Evolutionary conservation across 2,329 filamentous ascomycete genomes (phyloP).

Genomic region (Cordyceps fumosorosea): DNA sequence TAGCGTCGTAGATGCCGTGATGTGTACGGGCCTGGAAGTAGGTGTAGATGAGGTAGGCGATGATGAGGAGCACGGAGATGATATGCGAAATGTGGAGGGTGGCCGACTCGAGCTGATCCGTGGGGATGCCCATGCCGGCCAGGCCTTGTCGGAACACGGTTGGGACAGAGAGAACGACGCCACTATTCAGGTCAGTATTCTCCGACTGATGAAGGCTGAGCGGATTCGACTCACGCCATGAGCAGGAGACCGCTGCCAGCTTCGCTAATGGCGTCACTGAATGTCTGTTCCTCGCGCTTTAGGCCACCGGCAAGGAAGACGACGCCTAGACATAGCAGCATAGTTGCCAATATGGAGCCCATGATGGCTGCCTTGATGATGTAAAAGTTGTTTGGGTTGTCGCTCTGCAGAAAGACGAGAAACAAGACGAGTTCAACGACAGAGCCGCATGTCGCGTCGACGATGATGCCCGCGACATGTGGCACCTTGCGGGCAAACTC

Average conservation of each 20-base stretch:
- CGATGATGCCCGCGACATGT: conserved; percentile 60
- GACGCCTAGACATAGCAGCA: conserved; percentile 70
- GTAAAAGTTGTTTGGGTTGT: conserved; percentile 42
- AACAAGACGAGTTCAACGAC: conserved; percentile 79
- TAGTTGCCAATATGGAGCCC: conserved; percentile 75
- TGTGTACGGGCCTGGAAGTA: conserved; percentile 73
- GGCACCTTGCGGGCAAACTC: conserved; percentile 73
- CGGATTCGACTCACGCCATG: conserved; percentile 54
- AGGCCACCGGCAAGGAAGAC: conserved; percentile 77
- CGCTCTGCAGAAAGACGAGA: conserved; percentile 57
- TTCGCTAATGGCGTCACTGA: conserved; percentile 71
- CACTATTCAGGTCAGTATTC: conserved; percentile 21
- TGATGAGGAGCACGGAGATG: conserved; percentile 62
- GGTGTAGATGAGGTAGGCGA: conserved; percentile 61
- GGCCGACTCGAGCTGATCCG: conserved; percentile 39
- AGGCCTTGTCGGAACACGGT: conserved; percentile 50
- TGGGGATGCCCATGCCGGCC: conserved; percentile 19
- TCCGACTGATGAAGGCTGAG: background rate
- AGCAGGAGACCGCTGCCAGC: conserved; percentile 71
- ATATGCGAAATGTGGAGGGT: conserved; percentile 63
- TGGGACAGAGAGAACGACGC: conserved; percentile 35
- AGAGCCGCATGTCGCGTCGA: conserved; percentile 61
- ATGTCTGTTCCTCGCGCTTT: conserved; percentile 59
- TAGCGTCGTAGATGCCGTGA: conserved; percentile 68
- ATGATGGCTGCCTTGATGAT: conserved; percentile 80